Evolutionary conservation across 2,329 filamentous ascomycete species (phyloP).

Genomic region (Leptoxyphium fumago): DNA sequence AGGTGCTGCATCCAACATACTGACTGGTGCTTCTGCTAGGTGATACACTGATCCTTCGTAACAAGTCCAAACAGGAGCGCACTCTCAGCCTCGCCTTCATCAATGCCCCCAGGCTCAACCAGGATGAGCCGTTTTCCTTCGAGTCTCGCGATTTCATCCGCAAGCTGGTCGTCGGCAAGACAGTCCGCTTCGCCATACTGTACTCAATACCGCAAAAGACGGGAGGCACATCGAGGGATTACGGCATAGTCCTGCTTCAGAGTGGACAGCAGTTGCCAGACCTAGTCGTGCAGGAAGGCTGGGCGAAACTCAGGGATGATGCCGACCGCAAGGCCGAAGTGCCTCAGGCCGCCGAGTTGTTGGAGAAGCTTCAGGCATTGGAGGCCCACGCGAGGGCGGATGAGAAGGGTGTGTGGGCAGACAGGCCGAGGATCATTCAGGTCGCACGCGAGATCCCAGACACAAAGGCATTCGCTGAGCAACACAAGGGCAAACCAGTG

Average conservation of each 20-base stretch:
- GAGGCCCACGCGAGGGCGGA: slow-evolving; percentile 67
- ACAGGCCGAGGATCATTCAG: slow-evolving; percentile 51
- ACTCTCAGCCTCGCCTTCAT: slow-evolving; percentile 86
- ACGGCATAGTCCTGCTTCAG: slow-evolving; percentile 63
- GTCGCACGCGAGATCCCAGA: slow-evolving; percentile 70
- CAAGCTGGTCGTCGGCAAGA: slow-evolving; percentile 69
- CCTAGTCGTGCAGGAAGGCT: slow-evolving; percentile 70
- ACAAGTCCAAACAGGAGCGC: slow-evolving; percentile 71
- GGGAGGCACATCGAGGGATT: slow-evolving; percentile 57
- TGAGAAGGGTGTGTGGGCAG: slow-evolving; percentile 67
- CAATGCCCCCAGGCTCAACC: slow-evolving; percentile 53
- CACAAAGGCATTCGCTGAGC: slow-evolving; percentile 58
- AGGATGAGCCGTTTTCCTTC: slow-evolving; percentile 60
- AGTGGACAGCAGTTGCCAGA: slow-evolving; percentile 70
- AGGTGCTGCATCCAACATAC: too few relatives aligned
- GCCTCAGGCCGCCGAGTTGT: slow-evolving; percentile 52
- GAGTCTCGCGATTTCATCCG: slow-evolving; percentile 89
- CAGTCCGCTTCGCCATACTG: slow-evolving; percentile 67
- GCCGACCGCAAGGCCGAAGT: slow-evolving; percentile 82
- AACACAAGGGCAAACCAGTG: slow-evolving; percentile 73
- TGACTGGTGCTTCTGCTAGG: slow-evolving; percentile 29
- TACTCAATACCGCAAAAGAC: slow-evolving; percentile 65
- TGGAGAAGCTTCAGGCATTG: slow-evolving; percentile 63
- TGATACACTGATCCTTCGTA: slow-evolving; percentile 75
- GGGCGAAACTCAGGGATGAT: slow-evolving; percentile 87